These are phyloP conservation scores for Passalora sequoiae DNA, from an alignment of 2,329 filamentous ascomycete species.

Conservation along the genomic window DNA sequence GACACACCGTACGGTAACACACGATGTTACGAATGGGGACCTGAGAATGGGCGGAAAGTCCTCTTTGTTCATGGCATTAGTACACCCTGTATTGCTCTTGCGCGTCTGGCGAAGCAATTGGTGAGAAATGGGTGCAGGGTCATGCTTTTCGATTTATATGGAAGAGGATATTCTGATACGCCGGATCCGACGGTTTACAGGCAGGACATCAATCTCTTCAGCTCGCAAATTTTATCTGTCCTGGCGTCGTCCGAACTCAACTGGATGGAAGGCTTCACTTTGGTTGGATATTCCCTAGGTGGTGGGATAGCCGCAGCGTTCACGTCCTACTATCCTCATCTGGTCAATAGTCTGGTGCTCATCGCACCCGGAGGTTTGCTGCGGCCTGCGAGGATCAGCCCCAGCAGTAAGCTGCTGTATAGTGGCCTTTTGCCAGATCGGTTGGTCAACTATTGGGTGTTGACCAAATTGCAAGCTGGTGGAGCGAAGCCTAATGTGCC, in stretches of 20 bases:
- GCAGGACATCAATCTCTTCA: slow-evolving; percentile 69
- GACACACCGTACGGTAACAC: slow-evolving; percentile 3
- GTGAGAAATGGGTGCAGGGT: slow-evolving; percentile 65
- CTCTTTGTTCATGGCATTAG: slow-evolving; percentile 76
- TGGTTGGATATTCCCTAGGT: slow-evolving; percentile 76
- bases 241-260: slow-evolving; percentile 63
- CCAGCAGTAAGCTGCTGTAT: slow-evolving; percentile 60
- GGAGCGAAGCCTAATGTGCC: slow-evolving; percentile 5
- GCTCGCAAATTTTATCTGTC: slow-evolving; percentile 65
- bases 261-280: slow-evolving; percentile 60
- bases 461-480: slow-evolving; percentile 28
- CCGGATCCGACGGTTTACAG: slow-evolving; percentile 62
- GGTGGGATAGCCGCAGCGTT: slow-evolving; percentile 69
- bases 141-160: slow-evolving; percentile 73
- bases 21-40: slow-evolving; percentile 5
- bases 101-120: slow-evolving; percentile 60
- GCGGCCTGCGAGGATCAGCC: slow-evolving; percentile 56
- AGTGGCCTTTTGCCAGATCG: slow-evolving; percentile 56
- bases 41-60: slow-evolving; percentile 33
- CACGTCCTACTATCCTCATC: slow-evolving; percentile 60
- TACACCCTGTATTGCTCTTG: slow-evolving; percentile 67
- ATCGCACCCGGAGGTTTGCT: slow-evolving; percentile 77
- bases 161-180: slow-evolving; percentile 70
- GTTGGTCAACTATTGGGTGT: slow-evolving; percentile 50
- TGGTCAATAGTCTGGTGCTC: slow-evolving; percentile 66